Base-by-base conservation (phyloP, 2,329 filamentous ascomycete species). In the Fusarium ambrosium region DNA sequence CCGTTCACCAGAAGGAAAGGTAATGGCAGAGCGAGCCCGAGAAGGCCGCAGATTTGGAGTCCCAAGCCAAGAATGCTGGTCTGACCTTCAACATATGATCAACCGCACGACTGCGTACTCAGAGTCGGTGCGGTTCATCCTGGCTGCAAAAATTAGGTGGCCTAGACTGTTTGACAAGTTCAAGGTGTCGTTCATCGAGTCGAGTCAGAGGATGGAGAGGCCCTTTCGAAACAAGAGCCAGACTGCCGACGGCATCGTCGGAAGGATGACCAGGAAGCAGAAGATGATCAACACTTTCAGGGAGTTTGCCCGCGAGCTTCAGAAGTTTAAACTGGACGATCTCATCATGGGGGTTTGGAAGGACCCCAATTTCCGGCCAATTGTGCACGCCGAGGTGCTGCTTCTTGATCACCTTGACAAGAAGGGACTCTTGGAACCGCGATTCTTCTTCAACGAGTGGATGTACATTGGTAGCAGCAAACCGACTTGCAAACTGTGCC, bases 391-490 rank as follows among this genome's bases (percentile, higher is more conserved):
- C 7, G 82, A 84, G 55, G 68, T 82, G 0, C 69, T 82, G 0
- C 66, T 82, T 0, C 72, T 79, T 14, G 72, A 78, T 9, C 73
- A 78, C 4, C 69, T 79, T 13, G 62, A 79, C 18, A 64, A 69
- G 37, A 14, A 68, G 4, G 70, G 68, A 0, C 72, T 73, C 1
- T 68, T 72, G 0, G 62, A 68, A 14, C 59, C 34, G 0, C 11
- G 71, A 0, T 72, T 70, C 10, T 83, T 81, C 75, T 84, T 80
- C 71, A 70, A 77, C 2, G 62, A 48, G 43, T 76, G 73, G 51
- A 76, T 76, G 32, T 84, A 83, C 62, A 81, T 84, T 20, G 82
- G 82, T 8, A 72, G 72, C 56, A 82, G 80, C 75, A 84, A 84
- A 64, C 82, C 82, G 0, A 82, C 81, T 0, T 84, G 82, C 45